Conservation (phyloP, 2,329 filamentous ascomycete species). For the Alternaria burnsii region DNA sequence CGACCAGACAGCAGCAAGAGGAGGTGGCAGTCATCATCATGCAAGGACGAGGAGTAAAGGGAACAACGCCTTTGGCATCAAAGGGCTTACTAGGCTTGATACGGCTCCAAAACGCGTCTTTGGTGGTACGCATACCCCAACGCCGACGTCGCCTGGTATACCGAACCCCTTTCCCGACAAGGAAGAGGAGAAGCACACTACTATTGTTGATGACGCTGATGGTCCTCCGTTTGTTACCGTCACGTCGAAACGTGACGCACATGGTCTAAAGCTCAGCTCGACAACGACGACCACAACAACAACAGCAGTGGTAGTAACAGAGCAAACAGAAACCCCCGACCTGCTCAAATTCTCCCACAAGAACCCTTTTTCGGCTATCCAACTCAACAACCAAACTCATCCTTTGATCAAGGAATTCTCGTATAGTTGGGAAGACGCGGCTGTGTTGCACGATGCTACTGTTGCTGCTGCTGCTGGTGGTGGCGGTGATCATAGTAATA, state of each 20-base stretch:
- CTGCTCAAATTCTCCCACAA: constrained; percentile 36
- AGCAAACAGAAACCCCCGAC: constrained; percentile 29
- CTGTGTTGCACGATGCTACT: constrained; percentile 35
- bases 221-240: constrained; percentile 37
- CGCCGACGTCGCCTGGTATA: background rate
- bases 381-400: constrained; percentile 35
- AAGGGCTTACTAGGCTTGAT: constrained; percentile 37
- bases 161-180: background rate
- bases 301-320: background rate
- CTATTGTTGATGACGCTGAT: background rate
- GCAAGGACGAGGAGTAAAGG: constrained; percentile 14
- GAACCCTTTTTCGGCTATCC: constrained; percentile 39
- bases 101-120: constrained; percentile 30
- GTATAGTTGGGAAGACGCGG: constrained; percentile 41
- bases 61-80: constrained; percentile 44
- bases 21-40: constrained; percentile 10
- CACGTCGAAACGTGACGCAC: constrained; percentile 27
- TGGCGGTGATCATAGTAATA: constrained; percentile 8
- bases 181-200: no score
- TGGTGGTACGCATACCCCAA: constrained; percentile 5
- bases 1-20: constrained; percentile 15
- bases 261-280: constrained; percentile 27
- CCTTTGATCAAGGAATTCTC: constrained; percentile 43
- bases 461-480: constrained; percentile 2
- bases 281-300: background rate